A percentile compares a stretch with the other conserved stretches of the same genome.
phyloP scores from a whole-genome alignment of 106 monocot species.

The Dendrobium chrysotoxum region DNA sequence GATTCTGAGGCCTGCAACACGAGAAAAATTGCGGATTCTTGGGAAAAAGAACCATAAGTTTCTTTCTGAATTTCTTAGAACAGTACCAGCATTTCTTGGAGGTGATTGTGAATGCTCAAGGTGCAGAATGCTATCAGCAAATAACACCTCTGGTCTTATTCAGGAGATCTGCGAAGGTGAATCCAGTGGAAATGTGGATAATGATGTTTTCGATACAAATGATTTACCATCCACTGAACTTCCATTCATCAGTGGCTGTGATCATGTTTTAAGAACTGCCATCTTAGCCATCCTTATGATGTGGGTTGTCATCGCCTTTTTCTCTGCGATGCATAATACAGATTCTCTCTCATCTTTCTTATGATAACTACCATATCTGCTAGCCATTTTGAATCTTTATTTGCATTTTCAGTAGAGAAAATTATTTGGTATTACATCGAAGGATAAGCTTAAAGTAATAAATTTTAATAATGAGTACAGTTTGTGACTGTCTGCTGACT shows the following conservation, averaged over 20 bases:
- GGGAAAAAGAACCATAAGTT: conserved; percentile 42
- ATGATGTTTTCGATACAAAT: conserved; percentile 6
- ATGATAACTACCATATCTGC: too few species aligned
- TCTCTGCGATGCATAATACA: conserved; percentile 39
- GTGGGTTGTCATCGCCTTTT: conserved; percentile 43
- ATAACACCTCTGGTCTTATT: neutral
- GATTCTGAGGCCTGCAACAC: conserved; percentile 54
- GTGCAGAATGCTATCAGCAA: conserved; percentile 25
- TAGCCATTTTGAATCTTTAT: too few species aligned
- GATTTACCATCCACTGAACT: conserved; percentile 11
- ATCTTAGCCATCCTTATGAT: conserved; percentile 46
- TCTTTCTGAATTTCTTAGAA: conserved; percentile 39
- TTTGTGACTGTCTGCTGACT: too few species aligned
- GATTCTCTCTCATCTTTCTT: conserved; percentile 4
- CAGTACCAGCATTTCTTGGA: conserved; percentile 48
- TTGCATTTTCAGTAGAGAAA: too few species aligned
- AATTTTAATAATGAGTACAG: too few species aligned
- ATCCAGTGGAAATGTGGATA: neutral
- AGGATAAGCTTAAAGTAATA: too few species aligned
- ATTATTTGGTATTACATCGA: too few species aligned
- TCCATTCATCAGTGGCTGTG: conserved; percentile 13
- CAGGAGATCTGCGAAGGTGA: conserved; percentile 14
- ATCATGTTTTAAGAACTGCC: conserved; percentile 38
- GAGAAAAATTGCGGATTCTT: conserved; percentile 48
- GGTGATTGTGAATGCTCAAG: conserved; percentile 50